Base-by-base conservation (phyloP, 2,329 filamentous ascomycete genomes). In the Didymella keratinophila region DNA sequence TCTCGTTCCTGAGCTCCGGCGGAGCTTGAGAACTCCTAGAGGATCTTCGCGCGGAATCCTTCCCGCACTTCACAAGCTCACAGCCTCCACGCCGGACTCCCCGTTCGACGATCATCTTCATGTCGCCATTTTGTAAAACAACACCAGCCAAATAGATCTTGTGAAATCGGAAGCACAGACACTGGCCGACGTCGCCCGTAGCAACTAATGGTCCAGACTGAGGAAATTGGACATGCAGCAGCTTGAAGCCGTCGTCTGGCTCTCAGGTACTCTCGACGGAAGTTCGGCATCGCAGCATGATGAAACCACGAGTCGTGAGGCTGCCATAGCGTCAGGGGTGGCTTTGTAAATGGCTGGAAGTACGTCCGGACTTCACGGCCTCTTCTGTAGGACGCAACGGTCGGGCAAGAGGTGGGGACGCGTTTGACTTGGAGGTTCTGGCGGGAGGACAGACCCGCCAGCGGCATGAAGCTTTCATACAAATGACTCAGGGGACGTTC, bases 361-460 rank as follows among this genome's bases (percentile, higher is more conserved):
- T 39, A 27, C 25, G 30, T 50, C 50, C 39, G 45, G 39, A 21
- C 20, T 27, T 14, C 20, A n/a, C 20, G 27, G 28, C 20, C 34
- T 20, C 21, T 27, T 21, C 9, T 18, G 6, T 6, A 43, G 18
- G 44, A 58, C 56, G 50, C 45, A 54, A 51, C 45, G 46, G 46
- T 54, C 50, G 34, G 56, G 44, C 46, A 21, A 51, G 39, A 37
- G 25, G 56, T 58, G 56, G 50, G 45, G 45, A 54, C 50, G 12
- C 23, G 41, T 50, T 51, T 54, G 25, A 54, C 56, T 10, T 51
- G 27, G 46, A 37, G 46, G 20, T 32, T 42, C 23, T 46, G 46
- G 46, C 46, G 50, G 50, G 51, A 58, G 56, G 56, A 54, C 56
- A 47, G 45, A 58, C 50, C 56, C 56, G 50, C 34, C 25, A n/a